Conservation (phyloP, 192 early-diverging fungal genomes). For the Rhizophagus clarus region DNA sequence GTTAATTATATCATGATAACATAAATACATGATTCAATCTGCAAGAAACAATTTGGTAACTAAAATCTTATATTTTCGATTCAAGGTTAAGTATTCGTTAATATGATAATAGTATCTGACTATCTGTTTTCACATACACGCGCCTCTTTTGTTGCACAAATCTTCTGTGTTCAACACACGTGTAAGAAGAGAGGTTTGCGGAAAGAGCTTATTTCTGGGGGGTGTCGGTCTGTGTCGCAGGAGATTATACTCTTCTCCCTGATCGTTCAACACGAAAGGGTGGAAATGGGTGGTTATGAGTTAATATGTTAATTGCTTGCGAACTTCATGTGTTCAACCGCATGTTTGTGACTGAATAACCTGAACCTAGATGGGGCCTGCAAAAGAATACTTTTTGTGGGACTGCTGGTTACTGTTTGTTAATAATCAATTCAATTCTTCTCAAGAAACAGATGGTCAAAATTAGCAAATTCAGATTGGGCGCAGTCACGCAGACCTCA, state of each 20-base stretch:
- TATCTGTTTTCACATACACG: too few relatives aligned
- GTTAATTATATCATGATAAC: too few relatives aligned
- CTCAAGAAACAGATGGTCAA: background rate
- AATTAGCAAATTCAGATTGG: background rate
- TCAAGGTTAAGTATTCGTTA: too few relatives aligned
- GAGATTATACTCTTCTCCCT: background rate
- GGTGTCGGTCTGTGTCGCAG: background rate
- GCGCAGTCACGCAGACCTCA: background rate
- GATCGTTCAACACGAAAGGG: too few relatives aligned
- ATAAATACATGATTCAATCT: too few relatives aligned
- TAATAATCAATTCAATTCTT: background rate
- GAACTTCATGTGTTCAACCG: slow-evolving; percentile 21
- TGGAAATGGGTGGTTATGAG: too few relatives aligned
- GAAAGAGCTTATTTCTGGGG: slow-evolving; percentile 16
- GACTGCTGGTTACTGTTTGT: background rate
- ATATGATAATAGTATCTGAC: too few relatives aligned
- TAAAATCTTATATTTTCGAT: too few relatives aligned
- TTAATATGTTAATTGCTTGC: slow-evolving; percentile 21
- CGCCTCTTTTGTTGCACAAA: slow-evolving; percentile 32
- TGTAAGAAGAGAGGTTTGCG: slow-evolving; percentile 1
- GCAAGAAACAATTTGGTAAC: too few relatives aligned
- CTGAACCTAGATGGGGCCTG: background rate
- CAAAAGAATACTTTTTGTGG: background rate
- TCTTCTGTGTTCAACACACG: slow-evolving; percentile 26
- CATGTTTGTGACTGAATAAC: slow-evolving; percentile 15